Percentiles rank a stretch among this genome's conserved stretches.
These are phyloP conservation scores for Kalanchoe fedtschenkoi DNA, from an alignment of 164 flowering plant genomes.

Conservation along the genomic window DNA sequence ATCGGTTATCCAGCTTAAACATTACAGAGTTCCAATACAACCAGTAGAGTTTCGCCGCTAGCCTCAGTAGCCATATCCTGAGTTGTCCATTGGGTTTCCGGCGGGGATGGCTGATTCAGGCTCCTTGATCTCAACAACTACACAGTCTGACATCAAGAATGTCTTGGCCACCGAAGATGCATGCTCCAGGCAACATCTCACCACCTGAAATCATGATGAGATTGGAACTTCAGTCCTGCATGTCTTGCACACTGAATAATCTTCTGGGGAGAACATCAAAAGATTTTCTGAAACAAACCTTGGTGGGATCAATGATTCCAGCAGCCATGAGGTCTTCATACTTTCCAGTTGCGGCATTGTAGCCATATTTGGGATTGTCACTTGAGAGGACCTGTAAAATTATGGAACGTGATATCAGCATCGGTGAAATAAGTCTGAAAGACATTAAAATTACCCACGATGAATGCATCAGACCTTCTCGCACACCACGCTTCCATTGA, in stretches of 20 bases:
- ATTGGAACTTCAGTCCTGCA: not conserved
- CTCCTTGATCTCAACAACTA: slow-evolving; percentile 83
- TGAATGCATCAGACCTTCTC: slow-evolving; percentile 60
- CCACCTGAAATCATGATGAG: slow-evolving; percentile 38
- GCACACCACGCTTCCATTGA: slow-evolving; percentile 93
- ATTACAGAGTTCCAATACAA: no score
- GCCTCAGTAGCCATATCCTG: slow-evolving; percentile 30
- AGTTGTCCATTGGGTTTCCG: slow-evolving; percentile 82
- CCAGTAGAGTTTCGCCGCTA: no score
- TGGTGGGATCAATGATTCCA: slow-evolving; percentile 94
- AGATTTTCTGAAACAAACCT: slow-evolving; percentile 32
- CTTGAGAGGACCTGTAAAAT: slow-evolving; percentile 59
- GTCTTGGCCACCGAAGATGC: slow-evolving; percentile 86
- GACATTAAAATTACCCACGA: not conserved
- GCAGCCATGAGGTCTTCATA: slow-evolving; percentile 93
- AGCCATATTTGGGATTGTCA: slow-evolving; percentile 64
- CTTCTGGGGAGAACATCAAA: not conserved
- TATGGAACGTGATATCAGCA: not conserved
- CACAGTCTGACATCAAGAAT: slow-evolving; percentile 83
- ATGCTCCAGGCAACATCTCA: slow-evolving; percentile 85
- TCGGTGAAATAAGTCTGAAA: not conserved
- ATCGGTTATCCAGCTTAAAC: no score
- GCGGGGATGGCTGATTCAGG: slow-evolving; percentile 51
- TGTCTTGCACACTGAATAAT: not conserved
- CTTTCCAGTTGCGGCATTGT: slow-evolving; percentile 90